Conservation (phyloP, 345 rosid genomes). For the Aquilaria yunnanensis region DNA sequence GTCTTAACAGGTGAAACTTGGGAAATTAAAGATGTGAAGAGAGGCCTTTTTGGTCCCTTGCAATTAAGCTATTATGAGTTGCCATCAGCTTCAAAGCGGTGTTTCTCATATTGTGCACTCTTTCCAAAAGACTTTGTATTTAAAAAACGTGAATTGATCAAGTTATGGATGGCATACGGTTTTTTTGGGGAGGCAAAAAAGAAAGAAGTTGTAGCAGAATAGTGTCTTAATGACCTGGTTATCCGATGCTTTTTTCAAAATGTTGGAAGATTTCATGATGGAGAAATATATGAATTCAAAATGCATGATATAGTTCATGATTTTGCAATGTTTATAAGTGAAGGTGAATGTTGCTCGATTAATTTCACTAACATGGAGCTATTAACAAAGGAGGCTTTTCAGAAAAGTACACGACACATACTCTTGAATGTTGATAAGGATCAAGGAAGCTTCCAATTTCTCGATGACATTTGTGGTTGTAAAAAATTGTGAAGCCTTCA, state of each 20-base stretch:
- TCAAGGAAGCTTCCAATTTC: too few species aligned
- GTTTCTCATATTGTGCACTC: slow-evolving; percentile 6
- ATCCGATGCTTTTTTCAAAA: too few species aligned
- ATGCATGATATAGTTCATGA: too few species aligned
- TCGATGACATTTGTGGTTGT: too few species aligned
- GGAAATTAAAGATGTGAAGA: background rate
- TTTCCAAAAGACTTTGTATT: slow-evolving; percentile 12
- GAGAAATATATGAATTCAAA: too few species aligned
- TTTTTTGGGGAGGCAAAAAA: slow-evolving; percentile 11
- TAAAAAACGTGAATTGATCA: slow-evolving; percentile 15
- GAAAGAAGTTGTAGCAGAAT: background rate
- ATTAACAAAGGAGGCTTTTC: background rate
- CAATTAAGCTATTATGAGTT: slow-evolving; percentile 7
- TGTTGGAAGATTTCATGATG: too few species aligned
- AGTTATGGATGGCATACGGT: slow-evolving; percentile 31
- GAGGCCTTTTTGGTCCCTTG: background rate
- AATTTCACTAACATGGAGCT: background rate
- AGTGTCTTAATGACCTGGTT: too few species aligned
- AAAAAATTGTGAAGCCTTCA: slow-evolving; percentile 18
- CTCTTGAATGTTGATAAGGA: background rate
- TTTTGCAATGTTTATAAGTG: too few species aligned
- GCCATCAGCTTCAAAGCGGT: slow-evolving; percentile 1
- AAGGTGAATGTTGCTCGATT: background rate
- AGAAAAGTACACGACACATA: slow-evolving; percentile 10
- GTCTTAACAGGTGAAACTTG: slow-evolving; percentile 9